phyloP scores from a whole-genome alignment of 2,329 filamentous ascomycete genomes.

The Aureobasidium sp. region DNA sequence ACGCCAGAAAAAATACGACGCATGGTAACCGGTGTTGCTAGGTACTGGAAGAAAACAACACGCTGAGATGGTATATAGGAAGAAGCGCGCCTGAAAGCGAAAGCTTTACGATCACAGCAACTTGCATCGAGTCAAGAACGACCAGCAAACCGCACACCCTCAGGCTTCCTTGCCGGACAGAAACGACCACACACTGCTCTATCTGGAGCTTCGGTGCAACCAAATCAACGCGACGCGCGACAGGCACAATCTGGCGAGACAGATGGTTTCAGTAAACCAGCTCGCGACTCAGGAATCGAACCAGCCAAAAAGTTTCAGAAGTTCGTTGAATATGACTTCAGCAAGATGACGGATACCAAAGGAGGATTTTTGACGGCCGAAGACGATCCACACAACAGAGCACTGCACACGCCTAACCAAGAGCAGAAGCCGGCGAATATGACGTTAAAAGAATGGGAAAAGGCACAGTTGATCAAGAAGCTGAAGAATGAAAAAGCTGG shows the following conservation, averaged over 20 bases:
- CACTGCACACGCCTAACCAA: conserved; percentile 52
- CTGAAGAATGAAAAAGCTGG: conserved; percentile 68
- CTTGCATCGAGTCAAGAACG: conserved; percentile 53
- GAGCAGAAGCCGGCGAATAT: conserved; percentile 76
- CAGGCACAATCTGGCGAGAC: conserved; percentile 28
- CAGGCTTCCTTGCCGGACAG: conserved; percentile 48
- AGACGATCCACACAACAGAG: conserved; percentile 85
- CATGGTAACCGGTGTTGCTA: conserved; percentile 36
- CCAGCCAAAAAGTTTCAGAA: conserved; percentile 84
- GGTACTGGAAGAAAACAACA: background rate
- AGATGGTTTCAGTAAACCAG: conserved; percentile 24
- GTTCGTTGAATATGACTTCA: conserved; percentile 97
- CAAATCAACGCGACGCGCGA: conserved; percentile 64
- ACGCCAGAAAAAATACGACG: conserved; percentile 55
- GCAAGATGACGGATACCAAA: conserved; percentile 95
- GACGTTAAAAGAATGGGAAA: conserved; percentile 87
- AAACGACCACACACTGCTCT: conserved; percentile 67
- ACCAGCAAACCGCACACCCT: conserved; percentile 25
- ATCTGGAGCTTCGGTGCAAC: conserved; percentile 43
- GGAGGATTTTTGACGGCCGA: conserved; percentile 87
- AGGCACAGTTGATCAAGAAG: conserved; percentile 65
- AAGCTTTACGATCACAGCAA: conserved; percentile 70
- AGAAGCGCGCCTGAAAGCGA: conserved; percentile 79
- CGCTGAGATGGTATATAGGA: conserved; percentile 51
- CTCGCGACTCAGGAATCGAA: conserved; percentile 51